These are phyloP conservation scores for Plasmodium falciparum DNA, from an alignment of 169 alveolate species.

Conservation along the genomic window DNA sequence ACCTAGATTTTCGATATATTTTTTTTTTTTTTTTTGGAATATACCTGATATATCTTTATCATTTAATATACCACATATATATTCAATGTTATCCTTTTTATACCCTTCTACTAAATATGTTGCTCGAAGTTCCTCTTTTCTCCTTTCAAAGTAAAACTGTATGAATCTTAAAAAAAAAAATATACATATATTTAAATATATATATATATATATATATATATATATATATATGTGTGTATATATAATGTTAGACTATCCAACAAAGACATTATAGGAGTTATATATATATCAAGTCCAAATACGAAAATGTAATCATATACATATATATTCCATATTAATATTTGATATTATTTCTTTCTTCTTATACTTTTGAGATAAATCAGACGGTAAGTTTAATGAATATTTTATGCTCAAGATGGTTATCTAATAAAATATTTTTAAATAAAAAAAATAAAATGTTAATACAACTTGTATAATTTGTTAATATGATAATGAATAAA, in stretches of 20 bases:
- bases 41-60: constrained; percentile 35
- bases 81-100: constrained; percentile 14
- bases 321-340: too few relatives aligned
- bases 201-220: too few relatives aligned
- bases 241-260: not conserved
- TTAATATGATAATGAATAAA: not conserved
- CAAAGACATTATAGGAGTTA: not conserved
- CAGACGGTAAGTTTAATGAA: constrained; percentile 26
- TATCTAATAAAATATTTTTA: constrained; percentile 20
- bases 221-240: not conserved
- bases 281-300: too few relatives aligned
- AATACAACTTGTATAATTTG: not conserved
- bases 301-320: too few relatives aligned
- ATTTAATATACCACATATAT: constrained; percentile 11
- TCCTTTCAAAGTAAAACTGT: constrained; percentile 20
- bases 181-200: too few relatives aligned
- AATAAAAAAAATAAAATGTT: not conserved
- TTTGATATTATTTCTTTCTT: not conserved
- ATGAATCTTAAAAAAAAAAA: constrained; percentile 32
- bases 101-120: constrained; percentile 60
- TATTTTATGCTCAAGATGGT: constrained; percentile 25
- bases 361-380: constrained; percentile 61
- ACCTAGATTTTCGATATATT: not conserved
- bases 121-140: constrained; percentile 30
- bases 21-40: too few relatives aligned